These are phyloP conservation scores for Alternaria triticina DNA, from an alignment of 2,329 filamentous ascomycete species.

Conservation along the genomic window DNA sequence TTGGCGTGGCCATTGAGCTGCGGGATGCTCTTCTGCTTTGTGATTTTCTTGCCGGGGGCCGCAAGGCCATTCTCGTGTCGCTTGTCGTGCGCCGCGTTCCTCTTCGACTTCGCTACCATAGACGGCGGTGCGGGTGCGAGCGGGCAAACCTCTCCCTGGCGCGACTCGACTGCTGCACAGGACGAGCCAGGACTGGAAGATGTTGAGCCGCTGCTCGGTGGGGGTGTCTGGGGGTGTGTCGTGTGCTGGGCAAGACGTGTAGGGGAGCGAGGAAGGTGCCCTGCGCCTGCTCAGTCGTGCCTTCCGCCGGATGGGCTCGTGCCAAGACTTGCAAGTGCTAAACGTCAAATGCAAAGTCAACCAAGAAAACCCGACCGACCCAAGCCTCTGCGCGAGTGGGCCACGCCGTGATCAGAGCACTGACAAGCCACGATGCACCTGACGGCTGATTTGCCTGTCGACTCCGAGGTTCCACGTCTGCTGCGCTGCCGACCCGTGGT, in stretches of 20 bases:
- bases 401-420: background rate
- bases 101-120: constrained; percentile 58
- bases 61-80: constrained; percentile 89
- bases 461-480: background rate
- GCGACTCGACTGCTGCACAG: constrained; percentile 51
- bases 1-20: constrained; percentile 53
- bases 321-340: constrained; percentile 12
- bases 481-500: background rate
- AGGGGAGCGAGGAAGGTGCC: constrained; percentile 21
- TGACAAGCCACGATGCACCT: background rate
- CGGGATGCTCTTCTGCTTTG: constrained; percentile 55
- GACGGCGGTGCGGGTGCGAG: constrained; percentile 42
- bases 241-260: constrained; percentile 26
- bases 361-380: constrained; percentile 2
- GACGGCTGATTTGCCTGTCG: background rate
- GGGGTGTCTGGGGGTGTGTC: constrained; percentile 21
- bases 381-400: constrained; percentile 1
- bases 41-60: constrained; percentile 74
- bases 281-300: constrained; percentile 11
- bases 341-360: constrained; percentile 17
- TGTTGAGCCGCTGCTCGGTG: constrained; percentile 41
- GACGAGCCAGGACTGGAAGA: constrained; percentile 55
- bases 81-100: constrained; percentile 55
- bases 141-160: constrained; percentile 43
- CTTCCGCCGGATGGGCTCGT: constrained; percentile 16